These are phyloP conservation scores for Hordeum pubiflorum DNA, from an alignment of 202 grass and related monocot genomes.

Conservation along the genomic window DNA sequence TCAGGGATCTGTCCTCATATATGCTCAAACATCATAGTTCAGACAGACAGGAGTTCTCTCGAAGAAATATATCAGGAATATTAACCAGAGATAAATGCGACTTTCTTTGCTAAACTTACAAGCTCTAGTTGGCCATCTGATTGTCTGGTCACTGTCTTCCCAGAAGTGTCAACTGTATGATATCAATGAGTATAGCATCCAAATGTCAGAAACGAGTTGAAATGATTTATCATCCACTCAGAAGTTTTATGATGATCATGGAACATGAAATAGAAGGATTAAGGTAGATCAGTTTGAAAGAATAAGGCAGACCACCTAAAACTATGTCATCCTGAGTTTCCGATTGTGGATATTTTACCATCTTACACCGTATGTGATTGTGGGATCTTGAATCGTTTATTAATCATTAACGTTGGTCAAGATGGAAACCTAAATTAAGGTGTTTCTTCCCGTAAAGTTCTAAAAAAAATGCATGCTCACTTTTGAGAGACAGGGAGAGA, in stretches of 20 bases:
- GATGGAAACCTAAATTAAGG: neutral
- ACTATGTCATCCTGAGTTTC: neutral
- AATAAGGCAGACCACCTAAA: neutral
- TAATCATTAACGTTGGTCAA: neutral
- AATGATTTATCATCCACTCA: conserved; percentile 24
- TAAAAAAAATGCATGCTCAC: neutral
- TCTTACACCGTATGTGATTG: conserved; percentile 7
- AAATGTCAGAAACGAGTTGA: conserved; percentile 35
- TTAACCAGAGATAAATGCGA: conserved; percentile 44
- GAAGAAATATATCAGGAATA: conserved; percentile 39
- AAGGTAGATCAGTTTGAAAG: conserved; percentile 1
- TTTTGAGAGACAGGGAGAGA: neutral
- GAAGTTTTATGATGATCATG: conserved; percentile 3
- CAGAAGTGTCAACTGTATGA: conserved; percentile 58
- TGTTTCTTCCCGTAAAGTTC: neutral
- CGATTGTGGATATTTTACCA: neutral
- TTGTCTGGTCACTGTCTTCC: conserved; percentile 45
- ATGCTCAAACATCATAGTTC: conserved; percentile 31
- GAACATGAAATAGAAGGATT: conserved; percentile 6
- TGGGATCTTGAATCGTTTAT: conserved; percentile 7
- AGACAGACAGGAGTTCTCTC: conserved; percentile 35
- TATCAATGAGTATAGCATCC: conserved; percentile 36
- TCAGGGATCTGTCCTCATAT: conserved; percentile 25
- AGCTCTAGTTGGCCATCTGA: conserved; percentile 43
- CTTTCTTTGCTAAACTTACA: conserved; percentile 47